A percentile compares a stretch with the other conserved stretches of the same genome.
These are phyloP conservation scores for Claviceps maximensis DNA, from an alignment of 2,329 filamentous ascomycete genomes.

Conservation along the genomic window DNA sequence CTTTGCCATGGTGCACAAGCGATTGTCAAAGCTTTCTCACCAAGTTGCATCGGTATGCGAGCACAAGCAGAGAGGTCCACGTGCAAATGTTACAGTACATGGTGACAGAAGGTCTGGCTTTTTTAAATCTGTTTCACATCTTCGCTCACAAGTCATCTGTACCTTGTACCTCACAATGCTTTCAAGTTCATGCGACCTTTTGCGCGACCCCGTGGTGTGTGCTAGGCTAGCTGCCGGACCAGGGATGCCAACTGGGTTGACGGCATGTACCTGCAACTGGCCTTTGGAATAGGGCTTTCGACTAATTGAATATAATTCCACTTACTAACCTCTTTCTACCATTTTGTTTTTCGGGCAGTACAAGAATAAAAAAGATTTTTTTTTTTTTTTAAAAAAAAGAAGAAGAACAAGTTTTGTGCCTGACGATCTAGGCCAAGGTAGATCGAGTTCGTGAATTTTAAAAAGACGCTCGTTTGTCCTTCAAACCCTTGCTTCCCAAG, in stretches of 20 bases:
- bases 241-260: background rate
- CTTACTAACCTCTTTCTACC: background rate
- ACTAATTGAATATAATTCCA: background rate
- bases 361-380: background rate
- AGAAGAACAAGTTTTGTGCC: background rate
- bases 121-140: constrained; percentile 1
- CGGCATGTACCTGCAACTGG: background rate
- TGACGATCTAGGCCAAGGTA: background rate
- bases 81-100: constrained; percentile 1
- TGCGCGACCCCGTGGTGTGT: background rate
- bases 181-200: background rate
- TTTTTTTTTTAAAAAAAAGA: background rate
- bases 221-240: background rate
- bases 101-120: background rate
- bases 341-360: background rate
- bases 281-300: background rate
- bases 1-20: background rate
- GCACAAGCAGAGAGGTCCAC: constrained; percentile 1
- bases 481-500: background rate
- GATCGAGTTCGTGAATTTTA: background rate
- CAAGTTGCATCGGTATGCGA: constrained; percentile 1
- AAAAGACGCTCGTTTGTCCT: background rate
- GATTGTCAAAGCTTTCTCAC: background rate
- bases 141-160: background rate
- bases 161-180: background rate